phyloP scores from a whole-genome alignment of 257 asterid species.

The Thymus mandschuricus region DNA sequence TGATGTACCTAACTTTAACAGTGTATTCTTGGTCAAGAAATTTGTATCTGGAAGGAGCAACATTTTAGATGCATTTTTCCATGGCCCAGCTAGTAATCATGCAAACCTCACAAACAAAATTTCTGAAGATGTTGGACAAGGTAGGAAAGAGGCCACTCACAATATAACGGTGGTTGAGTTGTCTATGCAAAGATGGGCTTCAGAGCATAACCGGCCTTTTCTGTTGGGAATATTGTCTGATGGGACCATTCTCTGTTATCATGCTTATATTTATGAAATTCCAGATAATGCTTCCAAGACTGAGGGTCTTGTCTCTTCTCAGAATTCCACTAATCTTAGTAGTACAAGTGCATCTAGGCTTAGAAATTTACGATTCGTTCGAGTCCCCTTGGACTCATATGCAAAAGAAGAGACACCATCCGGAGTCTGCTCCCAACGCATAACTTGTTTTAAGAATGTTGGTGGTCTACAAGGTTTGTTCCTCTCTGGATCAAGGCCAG shows the following conservation, averaged over 20 bases:
- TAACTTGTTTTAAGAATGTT: slow-evolving; percentile 79
- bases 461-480: slow-evolving; percentile 91
- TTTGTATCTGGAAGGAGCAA: slow-evolving; percentile 77
- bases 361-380: slow-evolving; percentile 80
- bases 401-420: slow-evolving; percentile 77
- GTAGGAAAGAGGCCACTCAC: slow-evolving; percentile 65
- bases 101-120: slow-evolving; percentile 38
- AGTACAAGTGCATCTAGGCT: slow-evolving; percentile 78
- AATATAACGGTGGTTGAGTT: slow-evolving; percentile 77
- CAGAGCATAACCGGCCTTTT: slow-evolving; percentile 81
- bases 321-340: slow-evolving; percentile 42
- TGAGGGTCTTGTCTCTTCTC: slow-evolving; percentile 54
- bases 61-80: slow-evolving; percentile 63
- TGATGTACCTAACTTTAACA: slow-evolving; percentile 83
- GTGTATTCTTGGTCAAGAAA: slow-evolving; percentile 76
- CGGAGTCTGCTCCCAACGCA: slow-evolving; percentile 64
- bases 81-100: slow-evolving; percentile 46
- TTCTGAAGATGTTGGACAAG: slow-evolving; percentile 58
- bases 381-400: slow-evolving; percentile 70
- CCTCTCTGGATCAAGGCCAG: slow-evolving; percentile 81
- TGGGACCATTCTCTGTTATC: slow-evolving; percentile 94
- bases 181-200: slow-evolving; percentile 90
- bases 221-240: slow-evolving; percentile 85
- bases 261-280: slow-evolving; percentile 76
- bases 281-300: slow-evolving; percentile 64